These are phyloP conservation scores for Arabidopsis hybrid DNA, from an alignment of 441 rosid genomes.

Conservation along the genomic window DNA sequence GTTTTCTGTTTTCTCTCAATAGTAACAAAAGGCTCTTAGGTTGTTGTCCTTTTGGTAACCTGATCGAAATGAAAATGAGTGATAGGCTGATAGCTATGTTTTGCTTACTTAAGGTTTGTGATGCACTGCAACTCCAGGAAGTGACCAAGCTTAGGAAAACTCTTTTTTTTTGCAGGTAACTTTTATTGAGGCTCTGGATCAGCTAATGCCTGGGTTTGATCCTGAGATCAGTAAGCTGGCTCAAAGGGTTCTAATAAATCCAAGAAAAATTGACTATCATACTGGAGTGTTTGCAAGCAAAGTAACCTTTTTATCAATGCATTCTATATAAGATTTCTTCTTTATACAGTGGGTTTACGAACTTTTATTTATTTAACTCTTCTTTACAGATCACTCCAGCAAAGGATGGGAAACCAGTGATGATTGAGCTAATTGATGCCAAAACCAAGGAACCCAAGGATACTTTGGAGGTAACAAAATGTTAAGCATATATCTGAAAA, in stretches of 20 bases:
- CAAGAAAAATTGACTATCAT: constrained; percentile 90
- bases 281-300: constrained; percentile 96
- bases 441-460: constrained; percentile 92
- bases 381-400: constrained; percentile 82
- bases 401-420: constrained; percentile 91
- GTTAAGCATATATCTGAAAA: not conserved
- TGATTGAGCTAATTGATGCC: constrained; percentile 95
- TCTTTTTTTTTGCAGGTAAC: constrained; percentile 57
- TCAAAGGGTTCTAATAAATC: constrained; percentile 93
- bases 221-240: constrained; percentile 98
- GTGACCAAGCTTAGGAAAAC: constrained; percentile 14
- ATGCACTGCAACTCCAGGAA: constrained; percentile 14
- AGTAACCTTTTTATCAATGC: constrained; percentile 49
- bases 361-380: not conserved
- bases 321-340: not conserved
- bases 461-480: constrained; percentile 77
- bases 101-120: constrained; percentile 1
- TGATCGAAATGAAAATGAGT: not conserved
- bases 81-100: not conserved
- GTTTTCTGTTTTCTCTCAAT: not conserved
- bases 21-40: constrained; percentile 3
- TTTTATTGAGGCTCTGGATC: constrained; percentile 95
- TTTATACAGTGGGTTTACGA: not conserved
- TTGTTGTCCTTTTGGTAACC: not conserved
- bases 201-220: constrained; percentile 99